These are phyloP conservation scores for Paxillus ammoniavirescens DNA, from an alignment of 768 basidiomycete species.

Conservation along the genomic window DNA sequence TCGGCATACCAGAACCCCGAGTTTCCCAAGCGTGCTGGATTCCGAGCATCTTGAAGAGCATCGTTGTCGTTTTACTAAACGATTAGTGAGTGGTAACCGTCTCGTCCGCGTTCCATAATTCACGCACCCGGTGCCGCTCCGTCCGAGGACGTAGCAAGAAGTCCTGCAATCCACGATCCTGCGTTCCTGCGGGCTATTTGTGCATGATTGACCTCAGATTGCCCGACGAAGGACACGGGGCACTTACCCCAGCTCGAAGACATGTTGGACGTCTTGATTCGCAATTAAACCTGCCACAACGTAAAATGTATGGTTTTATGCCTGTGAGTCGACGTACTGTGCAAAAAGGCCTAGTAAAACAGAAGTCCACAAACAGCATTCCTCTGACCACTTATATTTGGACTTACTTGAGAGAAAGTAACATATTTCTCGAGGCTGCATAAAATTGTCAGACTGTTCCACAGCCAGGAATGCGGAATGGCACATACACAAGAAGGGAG, in stretches of 20 bases:
- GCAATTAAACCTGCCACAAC: constrained; percentile 18
- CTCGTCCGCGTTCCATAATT: not conserved
- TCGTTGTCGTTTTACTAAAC: constrained; percentile 69
- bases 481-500: constrained; percentile 54
- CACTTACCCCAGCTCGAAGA: constrained; percentile 27
- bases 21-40: constrained; percentile 57
- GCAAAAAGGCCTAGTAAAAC: constrained; percentile 17
- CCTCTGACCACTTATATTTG: constrained; percentile 24
- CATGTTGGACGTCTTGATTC: constrained; percentile 24
- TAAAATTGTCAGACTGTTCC: constrained; percentile 41
- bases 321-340: constrained; percentile 12
- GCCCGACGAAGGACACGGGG: not conserved
- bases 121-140: constrained; percentile 71
- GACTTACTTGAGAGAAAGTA: constrained; percentile 27
- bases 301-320: not conserved
- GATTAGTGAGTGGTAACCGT: not conserved
- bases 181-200: constrained; percentile 44
- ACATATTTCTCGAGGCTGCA: constrained; percentile 33
- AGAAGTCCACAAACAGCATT: constrained; percentile 23
- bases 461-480: not conserved
- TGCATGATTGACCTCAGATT: constrained; percentile 13
- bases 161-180: constrained; percentile 56
- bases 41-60: constrained; percentile 73
- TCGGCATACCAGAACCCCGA: constrained; percentile 30
- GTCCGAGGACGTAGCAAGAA: constrained; percentile 65